Conservation (phyloP, 108 stramenopile species). For the Cyclotella baltica region DNA sequence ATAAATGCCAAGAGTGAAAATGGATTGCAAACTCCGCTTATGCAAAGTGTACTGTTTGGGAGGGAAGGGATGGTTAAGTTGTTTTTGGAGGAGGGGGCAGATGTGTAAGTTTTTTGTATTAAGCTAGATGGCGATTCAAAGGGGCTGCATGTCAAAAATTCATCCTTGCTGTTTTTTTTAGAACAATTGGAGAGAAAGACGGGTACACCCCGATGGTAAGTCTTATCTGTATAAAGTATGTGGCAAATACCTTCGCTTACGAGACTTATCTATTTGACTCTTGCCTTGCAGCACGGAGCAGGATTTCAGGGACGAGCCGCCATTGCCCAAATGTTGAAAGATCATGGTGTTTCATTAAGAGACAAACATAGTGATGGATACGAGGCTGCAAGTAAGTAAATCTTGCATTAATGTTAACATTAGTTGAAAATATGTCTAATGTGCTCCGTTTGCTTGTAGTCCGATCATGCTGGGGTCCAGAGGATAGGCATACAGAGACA, state of each 20-base stretch:
- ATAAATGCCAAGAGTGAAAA: constrained; percentile 35
- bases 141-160: not conserved
- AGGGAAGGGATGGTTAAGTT: constrained; percentile 34
- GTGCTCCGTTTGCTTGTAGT: constrained; percentile 8
- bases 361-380: constrained; percentile 40
- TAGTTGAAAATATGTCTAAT: not conserved
- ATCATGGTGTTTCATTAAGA: constrained; percentile 39
- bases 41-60: constrained; percentile 46
- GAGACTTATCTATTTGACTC: not conserved
- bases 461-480: constrained; percentile 55
- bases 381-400: constrained; percentile 42
- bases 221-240: not conserved
- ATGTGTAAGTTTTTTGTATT: constrained; percentile 23
- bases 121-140: not conserved
- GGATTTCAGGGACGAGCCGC: constrained; percentile 48
- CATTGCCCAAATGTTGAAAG: constrained; percentile 34
- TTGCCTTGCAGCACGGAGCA: constrained; percentile 26
- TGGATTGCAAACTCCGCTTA: constrained; percentile 45
- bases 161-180: not conserved
- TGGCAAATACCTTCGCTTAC: not conserved
- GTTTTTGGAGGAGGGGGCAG: constrained; percentile 43
- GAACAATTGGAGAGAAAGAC: constrained; percentile 38
- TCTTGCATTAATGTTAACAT: not conserved
- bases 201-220: constrained; percentile 48
- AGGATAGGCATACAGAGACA: constrained; percentile 47